A percentile compares a stretch with the other conserved stretches of the same genome.
Evolutionary conservation across 2,329 filamentous ascomycete species (phyloP).

Genomic region (Colletotrichum siamense): DNA sequence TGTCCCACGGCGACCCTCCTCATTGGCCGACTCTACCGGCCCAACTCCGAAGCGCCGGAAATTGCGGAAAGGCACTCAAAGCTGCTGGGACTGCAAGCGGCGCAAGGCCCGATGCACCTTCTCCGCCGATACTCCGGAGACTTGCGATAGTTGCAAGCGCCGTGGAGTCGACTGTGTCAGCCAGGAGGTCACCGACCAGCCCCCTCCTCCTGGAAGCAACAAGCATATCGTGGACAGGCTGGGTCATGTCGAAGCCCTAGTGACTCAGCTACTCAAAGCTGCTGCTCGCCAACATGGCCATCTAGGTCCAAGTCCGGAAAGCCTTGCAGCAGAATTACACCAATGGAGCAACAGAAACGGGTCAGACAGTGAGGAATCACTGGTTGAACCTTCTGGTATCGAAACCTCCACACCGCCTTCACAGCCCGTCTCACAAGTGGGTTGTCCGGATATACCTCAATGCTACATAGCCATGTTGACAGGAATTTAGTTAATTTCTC

Average conservation of each 20-base stretch:
- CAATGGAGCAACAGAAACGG: neutral
- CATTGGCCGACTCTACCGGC: neutral
- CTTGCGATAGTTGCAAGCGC: slow-evolving; percentile 40
- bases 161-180: slow-evolving; percentile 49
- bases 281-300: neutral
- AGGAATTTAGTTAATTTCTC: neutral
- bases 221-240: slow-evolving; percentile 37
- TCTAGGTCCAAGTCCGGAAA: neutral
- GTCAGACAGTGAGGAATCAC: neutral
- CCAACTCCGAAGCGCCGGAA: slow-evolving; percentile 8
- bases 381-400: neutral
- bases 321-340: neutral
- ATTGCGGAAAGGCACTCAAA: slow-evolving; percentile 17
- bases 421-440: neutral
- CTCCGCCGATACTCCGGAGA: neutral
- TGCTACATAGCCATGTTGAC: neutral
- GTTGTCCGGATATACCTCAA: neutral
- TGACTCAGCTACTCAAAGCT: slow-evolving; percentile 31
- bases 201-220: slow-evolving; percentile 17
- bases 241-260: slow-evolving; percentile 39
- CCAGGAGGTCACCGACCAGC: slow-evolving; percentile 44
- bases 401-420: rapidly evolving
- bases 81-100: slow-evolving; percentile 21
- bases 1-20: neutral
- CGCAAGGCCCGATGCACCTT: slow-evolving; percentile 12